Base-by-base conservation (phyloP, 768 basidiomycete genomes). In the Phaffia australis region DNA sequence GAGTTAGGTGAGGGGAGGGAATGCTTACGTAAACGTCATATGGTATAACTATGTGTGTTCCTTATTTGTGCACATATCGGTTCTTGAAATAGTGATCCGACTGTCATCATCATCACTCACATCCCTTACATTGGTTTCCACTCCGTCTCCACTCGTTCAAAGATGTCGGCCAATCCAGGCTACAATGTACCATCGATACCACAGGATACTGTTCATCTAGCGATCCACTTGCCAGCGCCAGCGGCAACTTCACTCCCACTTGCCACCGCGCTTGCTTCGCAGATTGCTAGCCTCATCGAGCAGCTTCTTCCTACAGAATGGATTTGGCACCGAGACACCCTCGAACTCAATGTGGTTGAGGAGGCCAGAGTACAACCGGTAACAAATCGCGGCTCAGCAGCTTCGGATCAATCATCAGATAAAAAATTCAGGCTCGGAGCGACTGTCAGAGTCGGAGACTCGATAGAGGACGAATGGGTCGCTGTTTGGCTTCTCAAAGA, bases 391-490 rank as follows among this genome's bases (percentile, higher is more conserved):
- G 11, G 11, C 11, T 4, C 6, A 42, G 35, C 4, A 42, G 11
- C 6, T 11, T 42, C 11, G 35, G 35, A 42, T 42, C 6, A 42
- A 42, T 11, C 6, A 5, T 42, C 35, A 42, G 11, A 42, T 5
- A 42, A 42, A 11, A 42, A 11, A 11, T 42, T 42, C 35, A 46
- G 57, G 60, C 77, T 97, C 1, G 85, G 90, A 73, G 91, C 93
- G 11, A 79, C 80, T 55, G 88, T 93, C 85, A 80, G 92, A 55
- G 88, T 98, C 27, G 94, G 95, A 2, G 95, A 99, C 77, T 88
- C 85, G 61, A 82, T 98, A n/a, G 93, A 99, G 75, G 95, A 99
- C 72, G 95, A 99, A 77, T 99, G 95, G 95, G 86, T 85, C 74
- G 81, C 83, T 18, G 91, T 97, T 21, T 98, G 89, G 89, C 79